phyloP scores from a whole-genome alignment of 2,329 filamentous ascomycete genomes.

The Fusarium phyllophilum region DNA sequence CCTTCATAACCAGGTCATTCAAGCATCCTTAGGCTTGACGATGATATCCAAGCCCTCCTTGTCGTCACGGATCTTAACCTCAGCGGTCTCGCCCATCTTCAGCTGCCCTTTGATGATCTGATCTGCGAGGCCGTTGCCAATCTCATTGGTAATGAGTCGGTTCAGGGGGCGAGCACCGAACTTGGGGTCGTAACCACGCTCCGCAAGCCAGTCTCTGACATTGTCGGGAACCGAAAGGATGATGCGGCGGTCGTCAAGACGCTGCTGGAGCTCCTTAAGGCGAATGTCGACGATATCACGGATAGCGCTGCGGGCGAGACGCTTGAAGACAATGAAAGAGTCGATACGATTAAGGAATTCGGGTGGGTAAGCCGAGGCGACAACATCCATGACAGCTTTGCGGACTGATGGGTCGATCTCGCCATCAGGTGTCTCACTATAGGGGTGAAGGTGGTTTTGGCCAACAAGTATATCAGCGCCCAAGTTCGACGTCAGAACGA shows the following conservation, averaged over 20 bases:
- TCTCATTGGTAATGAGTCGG: constrained; percentile 87
- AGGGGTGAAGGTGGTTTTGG: constrained; percentile 71
- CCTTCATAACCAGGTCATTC: not conserved
- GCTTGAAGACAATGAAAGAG: constrained; percentile 96
- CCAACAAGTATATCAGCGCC: constrained; percentile 91
- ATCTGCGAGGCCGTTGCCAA: constrained; percentile 88
- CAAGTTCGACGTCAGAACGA: constrained; percentile 94
- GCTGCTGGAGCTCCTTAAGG: constrained; percentile 81
- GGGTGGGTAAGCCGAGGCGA: constrained; percentile 78
- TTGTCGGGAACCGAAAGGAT: constrained; percentile 74
- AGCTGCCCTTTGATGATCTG: constrained; percentile 90
- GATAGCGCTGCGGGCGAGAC: constrained; percentile 80
- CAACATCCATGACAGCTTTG: constrained; percentile 87
- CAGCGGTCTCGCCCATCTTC: constrained; percentile 77
- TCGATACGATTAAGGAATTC: constrained; percentile 98
- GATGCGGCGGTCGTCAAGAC: constrained; percentile 88
- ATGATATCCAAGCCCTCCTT: constrained; percentile 66
- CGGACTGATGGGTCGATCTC: constrained; percentile 80
- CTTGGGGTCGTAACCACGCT: constrained; percentile 88
- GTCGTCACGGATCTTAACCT: constrained; percentile 74
- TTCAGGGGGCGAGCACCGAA: constrained; percentile 94
- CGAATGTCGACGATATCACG: constrained; percentile 95
- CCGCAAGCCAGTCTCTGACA: constrained; percentile 87
- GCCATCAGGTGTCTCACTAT: constrained; percentile 70
- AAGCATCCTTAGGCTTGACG: constrained; percentile 34